These are phyloP conservation scores for Bacidia gigantensis DNA, from an alignment of 495 filamentous ascomycete genomes.

Conservation along the genomic window DNA sequence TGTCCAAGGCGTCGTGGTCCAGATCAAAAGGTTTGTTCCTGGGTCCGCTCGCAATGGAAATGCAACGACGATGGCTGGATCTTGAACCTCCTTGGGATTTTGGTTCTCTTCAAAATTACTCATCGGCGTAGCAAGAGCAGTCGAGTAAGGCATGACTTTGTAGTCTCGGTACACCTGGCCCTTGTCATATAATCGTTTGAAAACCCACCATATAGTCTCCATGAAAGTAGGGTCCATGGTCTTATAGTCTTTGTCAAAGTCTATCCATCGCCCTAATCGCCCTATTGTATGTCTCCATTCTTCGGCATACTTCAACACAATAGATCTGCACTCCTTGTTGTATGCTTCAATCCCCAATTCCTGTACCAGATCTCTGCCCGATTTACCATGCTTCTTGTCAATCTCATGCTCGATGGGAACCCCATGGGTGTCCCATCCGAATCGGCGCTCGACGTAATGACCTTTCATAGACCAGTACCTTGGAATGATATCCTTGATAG, in stretches of 20 bases:
- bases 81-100: conserved; percentile 87
- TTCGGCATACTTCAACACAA: conserved; percentile 82
- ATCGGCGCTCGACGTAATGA: conserved; percentile 59
- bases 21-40: conserved; percentile 63
- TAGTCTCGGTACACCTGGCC: conserved; percentile 78
- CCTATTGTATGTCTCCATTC: conserved; percentile 91
- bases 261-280: conserved; percentile 88
- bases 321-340: conserved; percentile 82
- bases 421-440: conserved; percentile 88
- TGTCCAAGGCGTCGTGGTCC: conserved; percentile 97
- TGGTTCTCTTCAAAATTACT: conserved; percentile 91
- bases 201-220: conserved; percentile 96
- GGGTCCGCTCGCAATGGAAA: conserved; percentile 73
- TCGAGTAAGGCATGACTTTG: conserved; percentile 90
- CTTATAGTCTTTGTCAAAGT: conserved; percentile 98
- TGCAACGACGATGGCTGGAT: conserved; percentile 80
- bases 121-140: conserved; percentile 74
- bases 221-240: conserved; percentile 92
- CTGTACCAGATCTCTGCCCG: conserved; percentile 75
- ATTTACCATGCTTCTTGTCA: conserved; percentile 90
- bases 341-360: conserved; percentile 81
- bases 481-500: conserved; percentile 95
- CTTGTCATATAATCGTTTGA: conserved; percentile 85
- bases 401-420: conserved; percentile 96
- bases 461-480: conserved; percentile 98